A percentile compares a stretch with the other conserved stretches of the same genome.
phyloP scores from a whole-genome alignment of 192 early-diverging fungal species.

The Geranomyces variabilis region DNA sequence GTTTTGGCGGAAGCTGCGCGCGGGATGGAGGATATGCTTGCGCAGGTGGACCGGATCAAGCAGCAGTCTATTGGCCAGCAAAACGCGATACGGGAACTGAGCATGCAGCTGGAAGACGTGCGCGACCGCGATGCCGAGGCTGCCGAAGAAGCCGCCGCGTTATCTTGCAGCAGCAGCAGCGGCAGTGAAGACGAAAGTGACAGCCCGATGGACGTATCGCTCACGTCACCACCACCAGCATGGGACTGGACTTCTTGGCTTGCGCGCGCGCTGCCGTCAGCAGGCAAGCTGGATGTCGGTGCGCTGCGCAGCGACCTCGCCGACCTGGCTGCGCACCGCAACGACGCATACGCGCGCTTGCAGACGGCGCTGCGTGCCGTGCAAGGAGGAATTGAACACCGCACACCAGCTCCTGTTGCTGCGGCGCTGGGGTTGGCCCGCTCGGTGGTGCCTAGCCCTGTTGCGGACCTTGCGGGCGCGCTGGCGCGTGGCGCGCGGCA shows the following conservation, averaged over 20 bases:
- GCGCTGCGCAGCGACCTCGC: constrained; percentile 9
- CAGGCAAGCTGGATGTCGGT: too few species aligned
- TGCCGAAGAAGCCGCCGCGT: constrained; percentile 5
- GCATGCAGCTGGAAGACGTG: constrained; percentile 47
- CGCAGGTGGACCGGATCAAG: background rate
- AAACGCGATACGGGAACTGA: constrained; percentile 32
- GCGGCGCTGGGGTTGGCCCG: constrained; percentile 12
- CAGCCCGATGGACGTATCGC: too few species aligned
- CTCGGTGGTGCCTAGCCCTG: constrained; percentile 12
- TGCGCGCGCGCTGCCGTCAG: too few species aligned
- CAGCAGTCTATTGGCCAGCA: constrained; percentile 14
- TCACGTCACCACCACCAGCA: too few species aligned
- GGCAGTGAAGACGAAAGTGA: too few species aligned
- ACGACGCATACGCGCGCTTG: constrained; percentile 33
- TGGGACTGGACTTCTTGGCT: too few species aligned
- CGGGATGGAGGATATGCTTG: constrained; percentile 9
- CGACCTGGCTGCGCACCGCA: constrained; percentile 33
- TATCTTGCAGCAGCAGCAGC: background rate
- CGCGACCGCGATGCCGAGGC: constrained; percentile 9
- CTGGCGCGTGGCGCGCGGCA: constrained; percentile 13
- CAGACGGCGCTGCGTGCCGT: constrained; percentile 3
- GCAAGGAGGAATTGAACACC: background rate
- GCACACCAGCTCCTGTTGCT: constrained; percentile 4
- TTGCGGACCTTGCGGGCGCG: constrained; percentile 6
- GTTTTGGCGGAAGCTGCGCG: background rate